Evolutionary conservation across 257 asterid species (phyloP).

Genomic region (Solanum sejunctum): DNA sequence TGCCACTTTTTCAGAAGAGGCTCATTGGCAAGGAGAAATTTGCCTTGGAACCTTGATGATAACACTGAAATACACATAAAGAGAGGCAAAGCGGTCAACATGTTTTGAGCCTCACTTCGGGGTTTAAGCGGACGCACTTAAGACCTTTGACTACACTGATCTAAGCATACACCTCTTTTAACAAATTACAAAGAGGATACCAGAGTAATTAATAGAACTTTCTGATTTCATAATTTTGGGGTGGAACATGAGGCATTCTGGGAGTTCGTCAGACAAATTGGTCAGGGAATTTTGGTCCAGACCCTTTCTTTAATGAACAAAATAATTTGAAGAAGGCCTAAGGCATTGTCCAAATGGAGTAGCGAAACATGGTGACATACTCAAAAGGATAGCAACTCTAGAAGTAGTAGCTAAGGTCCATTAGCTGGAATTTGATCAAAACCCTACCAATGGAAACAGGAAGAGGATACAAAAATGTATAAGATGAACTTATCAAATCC

Average conservation of each 20-base stretch:
- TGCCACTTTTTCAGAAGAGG: too few relatives aligned
- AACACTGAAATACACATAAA: too few relatives aligned
- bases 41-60: too few relatives aligned
- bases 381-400: background rate
- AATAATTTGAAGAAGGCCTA: background rate
- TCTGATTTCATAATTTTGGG: background rate
- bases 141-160: background rate
- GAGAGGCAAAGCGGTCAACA: too few relatives aligned
- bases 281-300: background rate
- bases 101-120: too few relatives aligned
- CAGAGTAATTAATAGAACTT: background rate
- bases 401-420: background rate
- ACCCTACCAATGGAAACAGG: background rate
- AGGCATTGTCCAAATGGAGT: background rate
- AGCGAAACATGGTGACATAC: background rate
- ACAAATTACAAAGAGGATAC: background rate
- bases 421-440: background rate
- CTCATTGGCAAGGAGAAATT: too few relatives aligned
- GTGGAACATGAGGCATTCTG: background rate
- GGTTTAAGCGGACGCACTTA: too few relatives aligned
- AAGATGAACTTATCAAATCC: background rate
- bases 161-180: background rate
- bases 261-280: background rate
- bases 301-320: background rate
- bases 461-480: background rate